Evolutionary conservation across 2,329 filamentous ascomycete genomes (phyloP), one percentile per base, ranked within the genome.

Genomic region (Phialemonium atrogriseum): DNA sequence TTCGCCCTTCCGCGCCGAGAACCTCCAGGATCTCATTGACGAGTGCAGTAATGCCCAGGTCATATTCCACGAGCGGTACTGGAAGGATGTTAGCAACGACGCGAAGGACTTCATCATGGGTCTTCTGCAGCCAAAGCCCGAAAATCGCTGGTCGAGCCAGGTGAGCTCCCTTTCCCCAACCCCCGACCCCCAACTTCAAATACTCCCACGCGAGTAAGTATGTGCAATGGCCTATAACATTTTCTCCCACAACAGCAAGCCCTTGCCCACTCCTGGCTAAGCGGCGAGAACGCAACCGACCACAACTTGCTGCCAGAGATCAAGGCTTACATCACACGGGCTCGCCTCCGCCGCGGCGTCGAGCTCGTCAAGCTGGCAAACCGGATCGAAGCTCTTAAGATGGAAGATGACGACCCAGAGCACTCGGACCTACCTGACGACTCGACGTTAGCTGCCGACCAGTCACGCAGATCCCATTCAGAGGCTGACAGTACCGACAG

Each of bases 231-330:
- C 40, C 53, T 24, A 51, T 39, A 18, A 10, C 25, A 36, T 26
- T 26, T 11, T 24, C 8, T 10, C 11, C 15, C 12, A 9, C 7
- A 30, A 43, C 42, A 86, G 75, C 68, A 85, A 63, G 84, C 88
- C 26, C 65, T 95, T 31, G 68, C 74, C 37, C 88, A 95, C 59
- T 68, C 74, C 38, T 96, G 89, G 89, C 77, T 96, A 49, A 91
- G 77, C 52, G 89, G 89, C 57, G 73, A 91, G 66, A 91, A 77
- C 40, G 91, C 91, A 41, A 86, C 83, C 39, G 88, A 96, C 60
- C 87, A 95, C 75, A 88, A 98, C 70, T 74, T 98, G 73, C 66
- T 98, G 58, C 91, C 91, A 45, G 91, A 98, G 66, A 93, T 98
- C 68, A 84, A 84, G 60, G 82, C 87, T 32, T 94, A 91, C 66